Evolutionary conservation across 2,329 filamentous ascomycete genomes (phyloP), one percentile per base, ranked within the genome.

Genomic region (Fusarium pseudonygamai): DNA sequence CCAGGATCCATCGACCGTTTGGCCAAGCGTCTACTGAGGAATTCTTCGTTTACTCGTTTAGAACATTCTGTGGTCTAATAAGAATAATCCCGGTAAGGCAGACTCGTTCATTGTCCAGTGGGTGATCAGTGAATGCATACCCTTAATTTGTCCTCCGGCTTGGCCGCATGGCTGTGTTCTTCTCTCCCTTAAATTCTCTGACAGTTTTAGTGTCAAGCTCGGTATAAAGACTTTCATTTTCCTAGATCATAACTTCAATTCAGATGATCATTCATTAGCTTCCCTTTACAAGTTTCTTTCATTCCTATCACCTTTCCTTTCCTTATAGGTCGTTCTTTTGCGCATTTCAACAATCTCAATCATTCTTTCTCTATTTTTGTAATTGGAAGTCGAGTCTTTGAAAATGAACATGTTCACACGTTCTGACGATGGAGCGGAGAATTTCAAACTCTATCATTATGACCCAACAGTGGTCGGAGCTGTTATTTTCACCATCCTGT

Each of bases 401-500:
- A 30, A 9, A 5, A 67, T 67, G 45, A 7, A 40, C 13, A n/a
- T 67, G 16, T 22, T 43, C 2, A 8, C 26, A 15, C 62, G 52
- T 36, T 12, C 32, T 52, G 32, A 1, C 11, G 37, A 34, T 9
- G 62, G 37, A 18, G 28, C 22, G 0, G 62, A 56, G 7, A 22
- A 30, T 0, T 67, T 60, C 16, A 22, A 1, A 10, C 45, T 60
- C 9, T 67, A 67, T 14, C 62, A 67, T 20, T 67, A 67, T 2
- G 26, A 67, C 1, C 64, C 64, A 2, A 60, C 64, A 6, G 40
- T 67, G 15, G 52, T 10, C 1, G 64, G 64, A 9, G 62, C 43
- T 26, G 64, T 12, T 11, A 26, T 67, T 8, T 67, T 67, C 12
- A 28, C 62, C 0, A 30, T 67, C 10, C 62, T 67, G 0, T 67